Conservation (phyloP, 192 early-diverging fungal species). For the Lobosporangium transversale region DNA sequence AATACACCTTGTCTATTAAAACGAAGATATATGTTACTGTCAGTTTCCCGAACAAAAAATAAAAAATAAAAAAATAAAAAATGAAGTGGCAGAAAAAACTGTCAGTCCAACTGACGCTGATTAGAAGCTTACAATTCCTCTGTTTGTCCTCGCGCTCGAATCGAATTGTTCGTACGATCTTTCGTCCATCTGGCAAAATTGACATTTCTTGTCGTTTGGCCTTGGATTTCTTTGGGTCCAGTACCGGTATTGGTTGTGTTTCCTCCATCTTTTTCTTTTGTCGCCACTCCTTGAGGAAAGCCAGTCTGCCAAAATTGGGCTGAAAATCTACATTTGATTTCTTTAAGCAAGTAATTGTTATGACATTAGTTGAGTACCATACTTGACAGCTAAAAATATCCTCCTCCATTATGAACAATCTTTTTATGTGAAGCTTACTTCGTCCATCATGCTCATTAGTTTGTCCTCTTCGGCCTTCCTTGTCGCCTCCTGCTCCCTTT, state of each 20-base stretch:
- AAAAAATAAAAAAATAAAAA: no score
- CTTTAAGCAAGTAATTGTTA: conserved; percentile 26
- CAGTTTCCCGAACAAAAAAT: no score
- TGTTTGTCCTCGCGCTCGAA: conserved; percentile 66
- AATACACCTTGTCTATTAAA: conserved; percentile 63
- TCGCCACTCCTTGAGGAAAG: conserved; percentile 77
- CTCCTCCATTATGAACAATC: no score
- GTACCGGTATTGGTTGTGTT: conserved; percentile 58
- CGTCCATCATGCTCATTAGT: conserved; percentile 77
- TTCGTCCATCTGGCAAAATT: conserved; percentile 64
- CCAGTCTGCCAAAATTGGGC: conserved; percentile 75
- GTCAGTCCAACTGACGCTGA: background rate
- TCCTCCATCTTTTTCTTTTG: conserved; percentile 65
- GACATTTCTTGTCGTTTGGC: conserved; percentile 56
- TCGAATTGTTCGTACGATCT: conserved; percentile 75
- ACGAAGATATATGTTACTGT: background rate
- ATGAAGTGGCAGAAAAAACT: background rate
- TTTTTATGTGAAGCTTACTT: conserved; percentile 37
- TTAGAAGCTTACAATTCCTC: conserved; percentile 34
- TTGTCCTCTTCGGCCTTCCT: conserved; percentile 75
- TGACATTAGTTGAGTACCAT: background rate
- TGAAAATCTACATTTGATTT: conserved; percentile 67
- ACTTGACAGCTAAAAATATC: background rate
- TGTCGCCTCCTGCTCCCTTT: conserved; percentile 72
- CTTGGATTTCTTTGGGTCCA: conserved; percentile 61